Conservation (phyloP, 129 eudicot species). For the Scalesia atractyloides region DNA sequence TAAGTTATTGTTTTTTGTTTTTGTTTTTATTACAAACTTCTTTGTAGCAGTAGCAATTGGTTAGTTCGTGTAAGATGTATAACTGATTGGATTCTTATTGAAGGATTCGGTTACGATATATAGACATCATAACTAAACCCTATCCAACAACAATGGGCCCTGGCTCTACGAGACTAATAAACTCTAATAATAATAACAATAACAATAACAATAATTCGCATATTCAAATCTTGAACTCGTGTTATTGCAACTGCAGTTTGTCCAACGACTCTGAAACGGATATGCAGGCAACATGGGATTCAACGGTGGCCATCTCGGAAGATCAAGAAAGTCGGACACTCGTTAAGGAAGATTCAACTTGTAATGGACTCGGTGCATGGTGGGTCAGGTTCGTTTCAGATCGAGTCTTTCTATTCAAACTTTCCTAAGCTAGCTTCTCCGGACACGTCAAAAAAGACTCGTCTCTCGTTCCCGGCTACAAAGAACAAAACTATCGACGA, state of each 20-base stretch:
- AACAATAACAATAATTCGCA: too few species aligned
- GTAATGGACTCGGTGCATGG: slow-evolving; percentile 94
- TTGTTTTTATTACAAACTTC: too few species aligned
- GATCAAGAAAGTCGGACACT: slow-evolving; percentile 97
- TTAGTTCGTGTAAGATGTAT: too few species aligned
- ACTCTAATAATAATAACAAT: too few species aligned
- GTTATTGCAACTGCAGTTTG: slow-evolving; percentile 62
- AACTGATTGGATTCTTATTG: too few species aligned
- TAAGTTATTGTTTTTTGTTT: slow-evolving; percentile 39
- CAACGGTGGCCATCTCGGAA: slow-evolving; percentile 97
- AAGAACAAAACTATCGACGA: slow-evolving; percentile 27
- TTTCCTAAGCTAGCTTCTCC: slow-evolving; percentile 81
- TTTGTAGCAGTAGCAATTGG: too few species aligned
- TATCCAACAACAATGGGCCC: too few species aligned
- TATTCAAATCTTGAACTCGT: not conserved
- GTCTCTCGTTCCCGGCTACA: slow-evolving; percentile 41
- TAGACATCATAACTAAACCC: too few species aligned
- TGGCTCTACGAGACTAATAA: too few species aligned
- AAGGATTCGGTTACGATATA: not conserved
- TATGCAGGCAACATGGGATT: slow-evolving; percentile 93
- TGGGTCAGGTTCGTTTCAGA: slow-evolving; percentile 64
- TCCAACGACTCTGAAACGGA: slow-evolving; percentile 92
- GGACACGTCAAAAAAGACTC: slow-evolving; percentile 40
- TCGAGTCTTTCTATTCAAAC: slow-evolving; percentile 77
- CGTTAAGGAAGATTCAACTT: slow-evolving; percentile 77